Evolutionary conservation across 305 asterid genomes (phyloP).

Genomic region (Euphrasia arctica): DNA sequence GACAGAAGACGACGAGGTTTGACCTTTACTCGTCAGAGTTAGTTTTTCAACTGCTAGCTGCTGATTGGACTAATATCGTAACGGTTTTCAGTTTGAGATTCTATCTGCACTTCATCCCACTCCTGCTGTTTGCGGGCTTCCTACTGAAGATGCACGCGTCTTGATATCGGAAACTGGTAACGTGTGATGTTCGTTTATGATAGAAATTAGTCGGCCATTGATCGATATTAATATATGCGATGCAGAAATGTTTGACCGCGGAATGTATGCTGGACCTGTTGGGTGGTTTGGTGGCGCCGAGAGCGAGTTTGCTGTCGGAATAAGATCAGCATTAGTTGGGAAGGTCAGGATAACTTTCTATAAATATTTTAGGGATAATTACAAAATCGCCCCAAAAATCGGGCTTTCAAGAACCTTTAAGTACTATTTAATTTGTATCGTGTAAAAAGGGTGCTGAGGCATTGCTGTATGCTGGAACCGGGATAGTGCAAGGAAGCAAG

Average conservation of each 20-base stretch:
- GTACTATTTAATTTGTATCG: constrained; percentile 12
- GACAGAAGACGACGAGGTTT: constrained; percentile 87
- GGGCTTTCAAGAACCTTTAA: background rate
- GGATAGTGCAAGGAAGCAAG: constrained; percentile 89
- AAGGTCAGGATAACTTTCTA: constrained; percentile 46
- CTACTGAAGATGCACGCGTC: constrained; percentile 81
- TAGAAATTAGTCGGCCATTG: constrained; percentile 14
- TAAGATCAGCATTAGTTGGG: constrained; percentile 89
- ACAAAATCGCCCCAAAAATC: background rate
- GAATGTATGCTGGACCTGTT: constrained; percentile 98
- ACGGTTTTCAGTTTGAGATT: constrained; percentile 63
- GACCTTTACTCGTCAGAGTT: background rate
- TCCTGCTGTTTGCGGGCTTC: constrained; percentile 97
- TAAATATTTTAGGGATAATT: background rate
- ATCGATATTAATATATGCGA: constrained; percentile 1
- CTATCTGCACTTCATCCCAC: constrained; percentile 94
- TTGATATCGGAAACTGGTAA: constrained; percentile 78
- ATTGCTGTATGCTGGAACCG: constrained; percentile 90
- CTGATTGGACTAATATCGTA: background rate
- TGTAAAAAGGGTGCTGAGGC: constrained; percentile 67
- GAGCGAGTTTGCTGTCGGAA: constrained; percentile 98
- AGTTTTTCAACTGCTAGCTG: background rate
- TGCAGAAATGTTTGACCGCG: constrained; percentile 93
- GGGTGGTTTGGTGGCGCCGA: constrained; percentile 97
- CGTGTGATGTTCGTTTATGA: background rate